phyloP scores from a whole-genome alignment of 495 filamentous ascomycete species.

The Letharia lupina region DNA sequence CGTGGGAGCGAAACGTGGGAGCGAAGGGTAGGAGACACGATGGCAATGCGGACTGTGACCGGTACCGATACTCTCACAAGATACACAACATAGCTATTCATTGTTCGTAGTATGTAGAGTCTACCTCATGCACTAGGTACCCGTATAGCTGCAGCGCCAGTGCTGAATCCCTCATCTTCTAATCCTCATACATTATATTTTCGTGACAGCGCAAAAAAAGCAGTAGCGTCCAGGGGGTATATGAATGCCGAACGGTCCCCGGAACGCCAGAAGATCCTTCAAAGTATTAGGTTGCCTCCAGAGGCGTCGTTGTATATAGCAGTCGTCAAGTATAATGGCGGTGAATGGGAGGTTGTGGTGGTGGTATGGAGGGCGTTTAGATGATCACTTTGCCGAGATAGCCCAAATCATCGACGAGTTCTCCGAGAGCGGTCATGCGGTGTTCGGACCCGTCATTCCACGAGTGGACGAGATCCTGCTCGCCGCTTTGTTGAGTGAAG shows the following conservation, averaged over 20 bases:
- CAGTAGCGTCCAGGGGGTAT: neutral
- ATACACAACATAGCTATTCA: neutral
- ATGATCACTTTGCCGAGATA: slow-evolving; percentile 45
- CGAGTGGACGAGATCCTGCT: slow-evolving; percentile 21
- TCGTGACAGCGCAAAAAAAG: neutral
- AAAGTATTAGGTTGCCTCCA: neutral
- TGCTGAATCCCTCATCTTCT: neutral
- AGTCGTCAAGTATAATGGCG: neutral
- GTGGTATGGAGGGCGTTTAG: neutral
- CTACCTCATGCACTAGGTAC: no score
- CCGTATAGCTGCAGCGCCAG: neutral
- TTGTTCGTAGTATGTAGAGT: neutral
- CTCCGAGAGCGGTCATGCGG: slow-evolving; percentile 34
- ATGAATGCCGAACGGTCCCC: neutral
- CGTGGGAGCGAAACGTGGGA: no score
- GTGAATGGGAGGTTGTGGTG: neutral
- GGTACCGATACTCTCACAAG: no score
- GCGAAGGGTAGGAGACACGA: no score
- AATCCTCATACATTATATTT: neutral
- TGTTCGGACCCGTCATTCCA: slow-evolving; percentile 32
- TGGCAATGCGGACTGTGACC: no score
- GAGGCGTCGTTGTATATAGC: neutral
- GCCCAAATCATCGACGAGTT: slow-evolving; percentile 45
- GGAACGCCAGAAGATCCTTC: neutral
- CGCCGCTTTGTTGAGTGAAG: slow-evolving; percentile 5